These are phyloP conservation scores for Royoungia palumana DNA, from an alignment of 768 basidiomycete species.

Conservation along the genomic window DNA sequence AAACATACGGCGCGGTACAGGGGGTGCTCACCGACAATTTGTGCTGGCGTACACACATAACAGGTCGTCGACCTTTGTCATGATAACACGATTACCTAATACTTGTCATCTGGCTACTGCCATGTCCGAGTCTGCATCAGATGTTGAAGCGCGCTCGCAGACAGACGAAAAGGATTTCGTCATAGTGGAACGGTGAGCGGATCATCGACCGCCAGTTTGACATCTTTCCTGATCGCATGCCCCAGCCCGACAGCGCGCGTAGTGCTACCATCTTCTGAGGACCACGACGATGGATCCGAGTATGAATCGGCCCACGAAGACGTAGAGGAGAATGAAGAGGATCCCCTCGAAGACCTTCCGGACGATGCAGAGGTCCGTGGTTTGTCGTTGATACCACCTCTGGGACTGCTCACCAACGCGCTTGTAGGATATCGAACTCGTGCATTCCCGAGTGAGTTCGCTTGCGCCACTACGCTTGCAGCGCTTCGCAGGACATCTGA, in stretches of 20 bases:
- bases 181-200: slow-evolving; percentile 25
- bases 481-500: slow-evolving; percentile 68
- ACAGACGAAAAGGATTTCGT: slow-evolving; percentile 21
- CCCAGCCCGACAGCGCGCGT: slow-evolving; percentile 42
- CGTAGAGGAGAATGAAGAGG: slow-evolving; percentile 48
- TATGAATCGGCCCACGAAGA: slow-evolving; percentile 43
- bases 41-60: slow-evolving; percentile 36
- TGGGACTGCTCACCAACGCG: neutral
- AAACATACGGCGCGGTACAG: neutral
- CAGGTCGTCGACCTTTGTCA: slow-evolving; percentile 29
- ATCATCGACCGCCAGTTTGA: neutral
- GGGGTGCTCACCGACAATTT: slow-evolving; percentile 38
- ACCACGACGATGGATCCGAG: slow-evolving; percentile 28
- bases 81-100: neutral
- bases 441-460: slow-evolving; percentile 74
- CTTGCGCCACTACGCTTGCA: slow-evolving; percentile 64
- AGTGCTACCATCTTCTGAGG: slow-evolving; percentile 38
- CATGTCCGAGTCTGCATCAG: slow-evolving; percentile 29
- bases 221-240: slow-evolving; percentile 1
- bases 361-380: slow-evolving; percentile 76
- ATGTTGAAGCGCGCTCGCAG: slow-evolving; percentile 6
- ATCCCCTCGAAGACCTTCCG: slow-evolving; percentile 75
- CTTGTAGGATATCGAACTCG: slow-evolving; percentile 77
- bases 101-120: neutral
- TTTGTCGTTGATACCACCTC: neutral